Evolutionary conservation across 192 early-diverging fungal species (phyloP).

Genomic region (Mortierella claussenii): DNA sequence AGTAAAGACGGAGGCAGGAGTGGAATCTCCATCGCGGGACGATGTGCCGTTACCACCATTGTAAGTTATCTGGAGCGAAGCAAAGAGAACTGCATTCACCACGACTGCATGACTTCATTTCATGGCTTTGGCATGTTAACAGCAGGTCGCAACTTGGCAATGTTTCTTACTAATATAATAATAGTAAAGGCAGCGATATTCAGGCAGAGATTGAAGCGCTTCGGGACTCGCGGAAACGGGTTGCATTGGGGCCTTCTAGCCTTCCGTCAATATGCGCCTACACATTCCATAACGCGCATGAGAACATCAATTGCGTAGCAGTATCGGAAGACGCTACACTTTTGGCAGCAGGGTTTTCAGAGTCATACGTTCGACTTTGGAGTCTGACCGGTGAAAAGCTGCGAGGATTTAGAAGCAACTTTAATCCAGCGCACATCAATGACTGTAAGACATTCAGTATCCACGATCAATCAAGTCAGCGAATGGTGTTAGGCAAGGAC

Average conservation of each 20-base stretch:
- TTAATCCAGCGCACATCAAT: conserved; percentile 67
- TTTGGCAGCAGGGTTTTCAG: conserved; percentile 91
- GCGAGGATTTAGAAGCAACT: conserved; percentile 68
- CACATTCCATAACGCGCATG: conserved; percentile 95
- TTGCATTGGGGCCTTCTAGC: conserved; percentile 69
- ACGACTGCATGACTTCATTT: too few species aligned
- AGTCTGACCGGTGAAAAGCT: conserved; percentile 83
- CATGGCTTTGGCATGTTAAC: too few species aligned
- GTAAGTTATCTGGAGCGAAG: conserved; percentile 51
- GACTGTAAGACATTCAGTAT: conserved; percentile 51
- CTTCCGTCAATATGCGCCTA: conserved; percentile 93
- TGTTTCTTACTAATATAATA: neutral
- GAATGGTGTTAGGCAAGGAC: neutral
- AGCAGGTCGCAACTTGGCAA: neutral
- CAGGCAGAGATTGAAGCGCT: conserved; percentile 80
- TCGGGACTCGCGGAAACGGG: conserved; percentile 80
- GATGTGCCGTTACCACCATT: conserved; percentile 77
- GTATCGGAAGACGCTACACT: conserved; percentile 84
- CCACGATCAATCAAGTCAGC: neutral
- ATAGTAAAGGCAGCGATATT: conserved; percentile 83
- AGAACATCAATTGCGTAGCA: conserved; percentile 87
- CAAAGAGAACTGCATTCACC: too few species aligned
- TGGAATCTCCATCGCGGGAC: conserved; percentile 67
- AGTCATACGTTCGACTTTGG: conserved; percentile 95
- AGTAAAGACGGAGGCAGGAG: conserved; percentile 70